Percentiles rank a stretch among this genome's conserved stretches.
phyloP scores from a whole-genome alignment of 768 basidiomycete genomes.

The Lactarius vividus region DNA sequence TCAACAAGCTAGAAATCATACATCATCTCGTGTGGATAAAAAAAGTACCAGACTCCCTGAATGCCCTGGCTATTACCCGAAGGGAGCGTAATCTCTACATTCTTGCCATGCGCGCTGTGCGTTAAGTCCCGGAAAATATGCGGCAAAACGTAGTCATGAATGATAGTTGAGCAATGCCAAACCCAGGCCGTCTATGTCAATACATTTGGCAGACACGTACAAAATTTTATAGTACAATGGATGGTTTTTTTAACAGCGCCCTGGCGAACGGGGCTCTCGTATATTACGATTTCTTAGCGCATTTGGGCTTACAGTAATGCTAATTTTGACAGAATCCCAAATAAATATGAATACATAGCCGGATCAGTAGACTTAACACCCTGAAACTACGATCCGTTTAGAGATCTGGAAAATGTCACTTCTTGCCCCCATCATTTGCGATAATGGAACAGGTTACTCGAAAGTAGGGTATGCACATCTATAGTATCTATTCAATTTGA shows the following conservation, averaged over 20 bases:
- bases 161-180: too few relatives aligned
- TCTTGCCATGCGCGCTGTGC: not conserved
- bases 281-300: too few relatives aligned
- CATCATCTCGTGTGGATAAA: too few relatives aligned
- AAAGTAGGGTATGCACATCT: conserved; percentile 79
- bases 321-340: too few relatives aligned
- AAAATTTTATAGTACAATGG: too few relatives aligned
- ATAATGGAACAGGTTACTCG: conserved; percentile 96
- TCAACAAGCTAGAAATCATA: not conserved
- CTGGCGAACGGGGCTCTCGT: too few relatives aligned
- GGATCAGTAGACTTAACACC: conserved; percentile 25
- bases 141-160: conserved; percentile 24
- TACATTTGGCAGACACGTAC: too few relatives aligned
- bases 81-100: not conserved
- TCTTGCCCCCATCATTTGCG: conserved; percentile 93
- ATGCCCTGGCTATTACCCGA: not conserved
- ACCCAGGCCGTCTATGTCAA: too few relatives aligned
- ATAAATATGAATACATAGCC: not conserved
- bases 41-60: not conserved
- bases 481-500: not conserved
- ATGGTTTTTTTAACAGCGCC: too few relatives aligned
- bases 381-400: not conserved
- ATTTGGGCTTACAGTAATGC: too few relatives aligned
- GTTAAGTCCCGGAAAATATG: not conserved
- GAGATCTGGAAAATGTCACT: conserved; percentile 57